Percentiles rank a stretch among this genome's conserved stretches.
Conservation (phyloP, 2,329 filamentous ascomycete genomes). For the Venturia nashicola region DNA sequence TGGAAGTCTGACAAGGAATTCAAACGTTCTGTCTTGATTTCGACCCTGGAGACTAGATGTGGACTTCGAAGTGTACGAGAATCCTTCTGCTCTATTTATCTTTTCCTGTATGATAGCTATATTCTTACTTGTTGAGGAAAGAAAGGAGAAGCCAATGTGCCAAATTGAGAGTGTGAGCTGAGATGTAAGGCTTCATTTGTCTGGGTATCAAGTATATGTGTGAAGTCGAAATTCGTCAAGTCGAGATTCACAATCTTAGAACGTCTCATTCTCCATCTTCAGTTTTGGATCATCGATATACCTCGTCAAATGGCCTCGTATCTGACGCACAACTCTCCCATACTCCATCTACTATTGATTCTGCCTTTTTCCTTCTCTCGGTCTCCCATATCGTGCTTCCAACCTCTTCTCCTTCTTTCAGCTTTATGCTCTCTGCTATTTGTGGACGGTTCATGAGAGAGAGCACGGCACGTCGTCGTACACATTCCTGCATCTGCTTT, state of each 20-base stretch:
- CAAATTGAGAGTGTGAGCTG: background rate
- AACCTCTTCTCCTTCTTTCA: background rate
- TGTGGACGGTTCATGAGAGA: slow-evolving; percentile 42
- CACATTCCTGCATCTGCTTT: slow-evolving; percentile 67
- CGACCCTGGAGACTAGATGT: too few relatives aligned
- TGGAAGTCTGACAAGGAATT: too few relatives aligned
- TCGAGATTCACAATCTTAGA: background rate
- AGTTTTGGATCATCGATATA: slow-evolving; percentile 54
- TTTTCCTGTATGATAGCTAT: too few relatives aligned
- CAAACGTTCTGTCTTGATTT: too few relatives aligned
- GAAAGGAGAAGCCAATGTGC: too few relatives aligned
- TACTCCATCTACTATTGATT: slow-evolving; percentile 87
- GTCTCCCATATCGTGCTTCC: background rate
- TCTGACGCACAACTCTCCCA: slow-evolving; percentile 96
- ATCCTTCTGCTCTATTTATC: too few relatives aligned
- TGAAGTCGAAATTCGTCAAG: background rate
- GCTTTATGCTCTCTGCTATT: slow-evolving; percentile 66
- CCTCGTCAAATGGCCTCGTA: slow-evolving; percentile 91
- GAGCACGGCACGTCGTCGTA: slow-evolving; percentile 65
- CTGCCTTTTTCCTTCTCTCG: slow-evolving; percentile 70
- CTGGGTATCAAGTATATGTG: background rate
- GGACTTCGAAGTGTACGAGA: too few relatives aligned
- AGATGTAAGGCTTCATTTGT: background rate
- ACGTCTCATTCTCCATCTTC: background rate
- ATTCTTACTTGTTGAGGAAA: too few relatives aligned